A percentile compares a stretch with the other conserved stretches of the same genome.
These are phyloP conservation scores for Ceratocystis ficicola DNA, from an alignment of 2,329 filamentous ascomycete genomes.

Conservation along the genomic window DNA sequence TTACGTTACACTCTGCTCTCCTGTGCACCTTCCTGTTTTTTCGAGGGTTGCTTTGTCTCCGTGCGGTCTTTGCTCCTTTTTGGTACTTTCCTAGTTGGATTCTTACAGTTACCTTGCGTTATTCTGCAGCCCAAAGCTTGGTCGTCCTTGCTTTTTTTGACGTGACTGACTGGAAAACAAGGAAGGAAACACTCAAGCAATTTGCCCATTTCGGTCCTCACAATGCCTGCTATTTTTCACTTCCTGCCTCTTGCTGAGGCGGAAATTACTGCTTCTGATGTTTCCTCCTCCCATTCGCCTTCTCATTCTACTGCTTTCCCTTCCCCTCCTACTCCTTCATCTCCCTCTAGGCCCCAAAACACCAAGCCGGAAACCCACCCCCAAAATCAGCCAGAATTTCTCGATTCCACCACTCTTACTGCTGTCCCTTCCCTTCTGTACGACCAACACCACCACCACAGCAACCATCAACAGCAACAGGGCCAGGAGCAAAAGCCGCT, in stretches of 20 bases:
- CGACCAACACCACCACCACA: not conserved
- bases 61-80: slow-evolving; percentile 7
- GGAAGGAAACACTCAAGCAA: not conserved
- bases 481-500: slow-evolving; percentile 1
- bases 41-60: not conserved
- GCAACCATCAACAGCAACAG: not conserved
- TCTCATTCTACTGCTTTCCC: not conserved
- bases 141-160: not conserved
- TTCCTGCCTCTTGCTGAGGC: not conserved
- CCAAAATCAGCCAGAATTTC: not conserved
- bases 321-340: not conserved
- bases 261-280: slow-evolving; percentile 7
- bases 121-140: not conserved
- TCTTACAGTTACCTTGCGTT: not conserved
- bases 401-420: not conserved
- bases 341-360: not conserved
- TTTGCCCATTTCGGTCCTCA: slow-evolving; percentile 6
- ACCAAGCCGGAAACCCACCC: not conserved
- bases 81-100: slow-evolving; percentile 1
- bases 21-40: slow-evolving; percentile 2
- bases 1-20: slow-evolving; percentile 1
- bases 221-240: slow-evolving; percentile 9
- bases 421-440: slow-evolving; percentile 2
- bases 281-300: not conserved
- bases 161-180: slow-evolving; percentile 7